These are phyloP conservation scores for Pyrrhoderma lamaoense DNA, from an alignment of 1,284 basidiomycete genomes.

Conservation along the genomic window DNA sequence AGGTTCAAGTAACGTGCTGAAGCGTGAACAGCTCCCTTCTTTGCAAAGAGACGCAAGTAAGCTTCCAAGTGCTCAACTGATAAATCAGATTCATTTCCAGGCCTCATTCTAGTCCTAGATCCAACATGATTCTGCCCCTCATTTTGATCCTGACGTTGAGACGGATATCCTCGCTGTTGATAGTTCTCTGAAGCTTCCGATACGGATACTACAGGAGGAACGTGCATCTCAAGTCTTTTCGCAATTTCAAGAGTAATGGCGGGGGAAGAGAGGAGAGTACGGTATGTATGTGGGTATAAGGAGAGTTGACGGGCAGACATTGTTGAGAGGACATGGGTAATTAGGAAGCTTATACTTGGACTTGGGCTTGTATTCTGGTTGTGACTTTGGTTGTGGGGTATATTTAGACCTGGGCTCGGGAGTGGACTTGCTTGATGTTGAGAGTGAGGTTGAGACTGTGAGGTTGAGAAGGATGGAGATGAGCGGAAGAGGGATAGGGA, in stretches of 20 bases:
- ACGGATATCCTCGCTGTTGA: no score
- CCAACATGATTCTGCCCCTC: no score
- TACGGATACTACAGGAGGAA: slow-evolving; percentile 11
- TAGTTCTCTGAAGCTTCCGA: no score
- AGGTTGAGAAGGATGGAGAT: no score
- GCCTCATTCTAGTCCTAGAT: no score
- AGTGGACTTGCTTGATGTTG: no score
- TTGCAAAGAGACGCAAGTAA: slow-evolving; percentile 43
- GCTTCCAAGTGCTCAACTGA: slow-evolving; percentile 37
- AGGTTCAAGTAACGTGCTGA: slow-evolving; percentile 34
- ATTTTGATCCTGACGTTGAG: no score
- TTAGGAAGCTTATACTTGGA: slow-evolving; percentile 12
- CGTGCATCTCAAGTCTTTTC: slow-evolving; percentile 41
- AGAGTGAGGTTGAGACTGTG: no score
- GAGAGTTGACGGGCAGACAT: slow-evolving; percentile 38
- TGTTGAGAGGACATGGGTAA: slow-evolving; percentile 36
- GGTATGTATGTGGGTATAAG: slow-evolving; percentile 38
- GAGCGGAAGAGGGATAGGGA: slow-evolving; percentile 38
- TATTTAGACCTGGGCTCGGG: no score
- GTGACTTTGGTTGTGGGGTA: no score
- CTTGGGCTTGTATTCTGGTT: no score
- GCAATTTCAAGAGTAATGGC: slow-evolving; percentile 44
- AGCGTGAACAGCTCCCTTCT: slow-evolving; percentile 34
- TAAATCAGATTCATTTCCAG: no score
- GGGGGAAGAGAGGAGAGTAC: slow-evolving; percentile 39